Evolutionary conservation across 805 yeast genomes (phyloP), one percentile per base, ranked within the genome.

Genomic region (Wickerhamomyces kurtzmanii): DNA sequence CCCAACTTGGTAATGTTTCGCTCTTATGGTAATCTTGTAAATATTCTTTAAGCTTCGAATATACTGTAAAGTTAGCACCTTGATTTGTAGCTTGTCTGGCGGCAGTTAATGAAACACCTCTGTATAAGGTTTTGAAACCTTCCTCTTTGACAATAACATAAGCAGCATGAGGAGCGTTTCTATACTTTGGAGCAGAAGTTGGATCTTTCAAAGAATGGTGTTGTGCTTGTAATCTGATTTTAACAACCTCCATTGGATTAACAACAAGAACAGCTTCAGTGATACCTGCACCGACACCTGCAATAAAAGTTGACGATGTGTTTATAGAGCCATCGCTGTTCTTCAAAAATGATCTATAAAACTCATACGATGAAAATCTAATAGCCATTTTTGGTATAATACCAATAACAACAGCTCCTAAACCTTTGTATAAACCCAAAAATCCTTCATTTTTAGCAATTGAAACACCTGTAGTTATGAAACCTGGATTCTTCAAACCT

Each of bases 371-470:
- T 23, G 95, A 80, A 63, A 89, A 89, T 51, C 98, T 71, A 40
- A 89, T 83, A 20, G 96, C 97, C 98, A 89, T 89, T 54, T 89
- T 89, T 32, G 98, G 98, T 29, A 89, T 94, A 47, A 89, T 89
- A 33, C 98, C 98, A 49, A 89, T 82, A 34, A 86, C 83, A 33
- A 89, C 98, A 14, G 98, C 97, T 17, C 96, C 96, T 29, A 89
- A 68, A 31, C 98, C 98, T 54, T 89, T 87, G 63, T 89, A 89
- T 15, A 89, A 68, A 5, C 96, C 89, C 30, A 84, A 62, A 36
- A 84, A 67, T 5, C 93, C 80, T 54, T 89, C 97, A 35, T 82
- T 73, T 33, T 67, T 65, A 31, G 75, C 83, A 39, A 89, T 87
- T 34, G 68, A 65, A 29, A 69, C 59, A 43, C 96, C 97, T 4